These are phyloP conservation scores for Mediolabrus comicus DNA, from an alignment of 108 stramenopile species.

Conservation along the genomic window DNA sequence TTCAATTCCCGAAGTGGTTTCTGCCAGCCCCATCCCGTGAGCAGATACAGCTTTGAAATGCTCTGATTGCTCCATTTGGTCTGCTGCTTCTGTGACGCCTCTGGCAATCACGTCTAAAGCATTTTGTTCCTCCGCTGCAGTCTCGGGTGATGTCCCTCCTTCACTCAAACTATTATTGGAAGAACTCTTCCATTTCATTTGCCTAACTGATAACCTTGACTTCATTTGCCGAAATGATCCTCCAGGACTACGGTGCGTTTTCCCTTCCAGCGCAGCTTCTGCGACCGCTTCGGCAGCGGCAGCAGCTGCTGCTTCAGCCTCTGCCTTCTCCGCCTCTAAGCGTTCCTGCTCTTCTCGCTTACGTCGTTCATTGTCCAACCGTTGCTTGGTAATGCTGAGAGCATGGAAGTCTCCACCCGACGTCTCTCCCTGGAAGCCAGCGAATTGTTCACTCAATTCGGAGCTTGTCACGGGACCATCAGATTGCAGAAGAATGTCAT, in stretches of 20 bases:
- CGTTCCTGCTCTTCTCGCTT: constrained; percentile 37
- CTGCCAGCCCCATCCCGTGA: neutral
- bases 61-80: neutral
- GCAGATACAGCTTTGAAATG: neutral
- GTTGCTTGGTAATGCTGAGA: constrained; percentile 37
- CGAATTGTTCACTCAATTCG: constrained; percentile 34
- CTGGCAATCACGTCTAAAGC: neutral
- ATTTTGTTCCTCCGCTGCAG: neutral
- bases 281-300: constrained; percentile 2
- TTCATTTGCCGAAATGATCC: constrained; percentile 16
- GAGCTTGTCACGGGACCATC: constrained; percentile 1
- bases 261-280: neutral
- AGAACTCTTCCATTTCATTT: constrained; percentile 21
- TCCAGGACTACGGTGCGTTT: neutral
- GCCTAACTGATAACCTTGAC: constrained; percentile 29
- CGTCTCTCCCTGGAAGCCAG: constrained; percentile 16
- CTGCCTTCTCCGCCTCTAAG: constrained; percentile 4
- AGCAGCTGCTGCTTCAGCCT: constrained; percentile 1
- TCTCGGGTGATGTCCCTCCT: neutral
- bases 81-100: neutral
- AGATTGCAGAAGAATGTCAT: constrained; percentile 19
- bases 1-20: constrained; percentile 30
- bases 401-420: constrained; percentile 36
- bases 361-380: constrained; percentile 37
- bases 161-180: neutral